Conservation (phyloP, 2,329 filamentous ascomycete species). For the Pseudogymnoascus destructans region DNA sequence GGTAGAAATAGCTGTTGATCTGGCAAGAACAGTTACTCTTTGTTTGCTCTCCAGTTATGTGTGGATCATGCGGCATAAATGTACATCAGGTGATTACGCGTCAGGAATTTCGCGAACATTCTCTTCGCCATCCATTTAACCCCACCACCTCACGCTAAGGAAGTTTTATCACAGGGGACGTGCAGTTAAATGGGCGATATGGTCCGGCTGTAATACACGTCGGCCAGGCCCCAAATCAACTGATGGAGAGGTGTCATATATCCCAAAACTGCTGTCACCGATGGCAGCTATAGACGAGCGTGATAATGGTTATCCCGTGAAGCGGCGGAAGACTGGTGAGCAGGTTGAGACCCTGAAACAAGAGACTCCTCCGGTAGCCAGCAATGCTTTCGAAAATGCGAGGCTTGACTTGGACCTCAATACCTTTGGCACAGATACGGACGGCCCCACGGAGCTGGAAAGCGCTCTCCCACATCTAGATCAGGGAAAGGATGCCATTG, state of each 20-base stretch:
- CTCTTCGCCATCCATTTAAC: background rate
- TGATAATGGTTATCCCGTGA: background rate
- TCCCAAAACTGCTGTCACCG: background rate
- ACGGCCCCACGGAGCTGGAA: constrained; percentile 52
- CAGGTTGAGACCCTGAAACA: background rate
- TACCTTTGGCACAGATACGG: constrained; percentile 10
- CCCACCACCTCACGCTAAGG: background rate
- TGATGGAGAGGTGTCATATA: background rate
- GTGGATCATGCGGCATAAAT: background rate
- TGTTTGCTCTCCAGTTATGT: background rate
- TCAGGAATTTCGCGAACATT: constrained; percentile 2
- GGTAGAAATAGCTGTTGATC: background rate
- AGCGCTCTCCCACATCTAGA: constrained; percentile 55
- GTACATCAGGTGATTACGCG: background rate
- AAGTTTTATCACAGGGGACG: background rate
- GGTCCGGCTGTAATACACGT: background rate
- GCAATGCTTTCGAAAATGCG: background rate
- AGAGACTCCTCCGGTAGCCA: background rate
- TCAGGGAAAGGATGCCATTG: constrained; percentile 58
- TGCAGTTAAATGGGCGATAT: background rate
- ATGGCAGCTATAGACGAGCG: background rate
- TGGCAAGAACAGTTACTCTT: background rate
- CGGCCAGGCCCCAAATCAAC: background rate
- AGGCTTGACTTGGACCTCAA: background rate
- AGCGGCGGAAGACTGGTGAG: background rate